Evolutionary conservation across 2,329 filamentous ascomycete species (phyloP).

Genomic region (Phialophora tarda): DNA sequence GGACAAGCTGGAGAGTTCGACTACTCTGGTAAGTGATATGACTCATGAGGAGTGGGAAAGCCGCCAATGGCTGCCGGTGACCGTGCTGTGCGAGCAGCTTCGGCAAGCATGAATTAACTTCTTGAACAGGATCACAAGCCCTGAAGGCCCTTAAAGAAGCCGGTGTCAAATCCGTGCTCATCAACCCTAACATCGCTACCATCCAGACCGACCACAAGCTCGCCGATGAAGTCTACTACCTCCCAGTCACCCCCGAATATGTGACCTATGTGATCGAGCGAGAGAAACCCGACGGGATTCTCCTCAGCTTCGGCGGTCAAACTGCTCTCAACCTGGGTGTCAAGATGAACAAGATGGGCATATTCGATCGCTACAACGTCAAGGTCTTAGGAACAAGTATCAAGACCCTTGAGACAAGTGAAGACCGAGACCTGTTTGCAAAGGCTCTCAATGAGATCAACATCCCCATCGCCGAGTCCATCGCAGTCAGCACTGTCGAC

Average conservation of each 20-base stretch:
- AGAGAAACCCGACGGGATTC: constrained; percentile 94
- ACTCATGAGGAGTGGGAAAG: not conserved
- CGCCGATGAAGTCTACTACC: constrained; percentile 96
- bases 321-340: constrained; percentile 96
- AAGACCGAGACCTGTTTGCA: constrained; percentile 94
- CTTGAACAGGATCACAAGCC: constrained; percentile 79
- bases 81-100: not conserved
- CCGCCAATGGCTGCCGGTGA: not conserved
- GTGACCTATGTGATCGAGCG: constrained; percentile 96
- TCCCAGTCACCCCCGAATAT: constrained; percentile 96
- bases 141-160: constrained; percentile 97
- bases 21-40: constrained; percentile 75
- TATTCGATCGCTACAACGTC: constrained; percentile 94
- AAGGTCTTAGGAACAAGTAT: constrained; percentile 95
- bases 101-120: constrained; percentile 12
- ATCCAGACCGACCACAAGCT: constrained; percentile 97
- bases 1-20: constrained; percentile 98
- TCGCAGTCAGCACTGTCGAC: constrained; percentile 88
- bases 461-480: constrained; percentile 95
- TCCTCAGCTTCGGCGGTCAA: constrained; percentile 96
- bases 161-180: constrained; percentile 85
- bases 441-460: constrained; percentile 96
- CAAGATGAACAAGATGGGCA: constrained; percentile 92
- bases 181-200: constrained; percentile 98
- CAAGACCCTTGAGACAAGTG: constrained; percentile 88